Evolutionary conservation across 1,139 yeast genomes (phyloP).

Genomic region (Scheffersomyces cryptocercus): DNA sequence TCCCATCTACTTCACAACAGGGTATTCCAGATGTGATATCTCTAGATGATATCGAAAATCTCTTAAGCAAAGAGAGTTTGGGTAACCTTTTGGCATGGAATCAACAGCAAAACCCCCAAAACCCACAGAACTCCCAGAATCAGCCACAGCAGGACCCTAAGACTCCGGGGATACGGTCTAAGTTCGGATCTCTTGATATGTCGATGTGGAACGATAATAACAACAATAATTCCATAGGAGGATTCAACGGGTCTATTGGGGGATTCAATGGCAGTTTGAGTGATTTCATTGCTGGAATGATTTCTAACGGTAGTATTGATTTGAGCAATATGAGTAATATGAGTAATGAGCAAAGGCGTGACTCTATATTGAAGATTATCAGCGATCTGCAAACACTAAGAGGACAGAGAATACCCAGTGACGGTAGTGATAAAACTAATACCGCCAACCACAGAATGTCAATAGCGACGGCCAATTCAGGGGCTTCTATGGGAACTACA

Average conservation of each 20-base stretch:
- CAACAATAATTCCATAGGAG: slow-evolving; percentile 13
- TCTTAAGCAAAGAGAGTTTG: slow-evolving; percentile 44
- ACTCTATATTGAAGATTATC: slow-evolving; percentile 40
- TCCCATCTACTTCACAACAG: slow-evolving; percentile 8
- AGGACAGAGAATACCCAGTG: slow-evolving; percentile 15
- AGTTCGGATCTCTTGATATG: slow-evolving; percentile 32
- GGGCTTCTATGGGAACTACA: slow-evolving; percentile 16
- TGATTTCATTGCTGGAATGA: slow-evolving; percentile 36
- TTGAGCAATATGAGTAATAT: slow-evolving; percentile 44
- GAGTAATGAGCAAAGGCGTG: slow-evolving; percentile 46
- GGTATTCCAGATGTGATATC: slow-evolving; percentile 25
- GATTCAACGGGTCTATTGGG: slow-evolving; percentile 25
- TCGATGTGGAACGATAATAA: slow-evolving; percentile 20
- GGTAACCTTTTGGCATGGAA: slow-evolving; percentile 35
- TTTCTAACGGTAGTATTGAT: slow-evolving; percentile 42
- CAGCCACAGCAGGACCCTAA: slow-evolving; percentile 9
- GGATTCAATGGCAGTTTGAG: slow-evolving; percentile 37
- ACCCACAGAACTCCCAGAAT: slow-evolving; percentile 9
- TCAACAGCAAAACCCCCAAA: slow-evolving; percentile 9
- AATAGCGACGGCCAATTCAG: slow-evolving; percentile 4
- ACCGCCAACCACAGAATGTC: neutral
- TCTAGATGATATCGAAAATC: slow-evolving; percentile 44
- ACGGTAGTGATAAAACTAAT: slow-evolving; percentile 5
- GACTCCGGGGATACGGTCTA: slow-evolving; percentile 12
- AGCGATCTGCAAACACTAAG: slow-evolving; percentile 30